Conservation (phyloP, 1,284 basidiomycete species). For the Cerrena zonata region DNA sequence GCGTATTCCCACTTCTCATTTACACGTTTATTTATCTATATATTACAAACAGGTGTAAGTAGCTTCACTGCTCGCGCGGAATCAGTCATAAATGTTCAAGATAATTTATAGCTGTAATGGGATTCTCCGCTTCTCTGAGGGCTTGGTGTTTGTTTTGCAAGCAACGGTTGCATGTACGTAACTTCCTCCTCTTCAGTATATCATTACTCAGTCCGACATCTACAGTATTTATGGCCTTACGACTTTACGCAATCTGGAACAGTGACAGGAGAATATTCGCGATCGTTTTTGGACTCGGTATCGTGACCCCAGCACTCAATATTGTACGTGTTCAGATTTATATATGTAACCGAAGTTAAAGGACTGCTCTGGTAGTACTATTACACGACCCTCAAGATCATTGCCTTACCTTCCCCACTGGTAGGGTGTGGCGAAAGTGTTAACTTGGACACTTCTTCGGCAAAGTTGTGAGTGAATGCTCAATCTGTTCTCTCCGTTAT, state of each 20-base stretch:
- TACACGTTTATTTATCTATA: too few relatives aligned
- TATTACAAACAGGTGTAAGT: conserved; percentile 9
- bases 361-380: conserved; percentile 14
- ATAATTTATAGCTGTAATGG: conserved; percentile 8
- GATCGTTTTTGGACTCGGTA: conserved; percentile 10
- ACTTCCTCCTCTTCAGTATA: too few relatives aligned
- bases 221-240: conserved; percentile 17
- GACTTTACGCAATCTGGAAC: conserved; percentile 18
- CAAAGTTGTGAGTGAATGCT: conserved; percentile 10
- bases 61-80: background rate
- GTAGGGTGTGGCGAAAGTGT: conserved; percentile 12
- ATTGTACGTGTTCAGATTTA: conserved; percentile 9
- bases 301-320: conserved; percentile 14
- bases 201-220: background rate
- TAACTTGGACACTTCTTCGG: conserved; percentile 1
- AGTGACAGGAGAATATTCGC: conserved; percentile 12
- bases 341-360: too few relatives aligned
- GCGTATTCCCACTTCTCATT: background rate
- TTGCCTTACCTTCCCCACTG: conserved; percentile 24
- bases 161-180: conserved; percentile 3
- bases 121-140: conserved; percentile 11
- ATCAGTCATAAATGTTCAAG: background rate
- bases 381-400: conserved; percentile 51
- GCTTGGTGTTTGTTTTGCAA: conserved; percentile 2
- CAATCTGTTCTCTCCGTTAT: background rate